Conservation (phyloP, 768 basidiomycete species). For the Clitopilus hobsonii region DNA sequence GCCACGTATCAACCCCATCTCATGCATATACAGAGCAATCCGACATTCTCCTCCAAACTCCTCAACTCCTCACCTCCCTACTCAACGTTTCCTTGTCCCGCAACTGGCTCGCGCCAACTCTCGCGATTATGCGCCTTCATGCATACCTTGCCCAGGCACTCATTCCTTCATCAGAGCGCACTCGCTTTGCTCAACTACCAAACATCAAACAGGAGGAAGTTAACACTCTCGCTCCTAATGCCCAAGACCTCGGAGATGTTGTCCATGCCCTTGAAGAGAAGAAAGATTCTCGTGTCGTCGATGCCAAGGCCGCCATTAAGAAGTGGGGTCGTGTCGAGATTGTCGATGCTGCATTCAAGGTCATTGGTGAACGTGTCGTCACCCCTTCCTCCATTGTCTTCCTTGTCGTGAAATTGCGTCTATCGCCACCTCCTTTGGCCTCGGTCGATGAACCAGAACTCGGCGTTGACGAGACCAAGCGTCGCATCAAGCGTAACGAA, state of each 20-base stretch:
- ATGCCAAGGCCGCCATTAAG: slow-evolving; percentile 61
- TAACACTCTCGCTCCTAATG: slow-evolving; percentile 26
- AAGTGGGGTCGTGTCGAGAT: slow-evolving; percentile 77
- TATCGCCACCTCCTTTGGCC: slow-evolving; percentile 48
- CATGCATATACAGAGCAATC: slow-evolving; percentile 55
- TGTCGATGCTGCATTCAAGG: slow-evolving; percentile 81
- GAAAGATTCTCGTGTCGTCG: slow-evolving; percentile 40
- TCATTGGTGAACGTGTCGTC: slow-evolving; percentile 86
- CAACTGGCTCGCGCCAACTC: slow-evolving; percentile 82
- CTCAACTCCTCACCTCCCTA: slow-evolving; percentile 71
- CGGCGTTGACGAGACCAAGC: slow-evolving; percentile 44
- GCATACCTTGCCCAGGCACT: slow-evolving; percentile 83
- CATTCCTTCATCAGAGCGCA: slow-evolving; percentile 45
- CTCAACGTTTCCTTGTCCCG: slow-evolving; percentile 80
- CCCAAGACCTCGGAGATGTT: slow-evolving; percentile 40
- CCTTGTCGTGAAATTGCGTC: slow-evolving; percentile 77
- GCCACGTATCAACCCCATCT: not conserved
- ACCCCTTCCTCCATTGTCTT: slow-evolving; percentile 87
- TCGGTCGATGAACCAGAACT: slow-evolving; percentile 32
- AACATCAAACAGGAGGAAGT: slow-evolving; percentile 55
- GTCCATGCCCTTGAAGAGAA: slow-evolving; percentile 46
- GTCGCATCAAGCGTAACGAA: slow-evolving; percentile 42
- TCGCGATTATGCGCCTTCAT: slow-evolving; percentile 78
- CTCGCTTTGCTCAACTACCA: slow-evolving; percentile 73
- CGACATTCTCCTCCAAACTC: slow-evolving; percentile 64